phyloP scores from a whole-genome alignment of 2,329 filamentous ascomycete genomes.

The Cladosporium phlei region DNA sequence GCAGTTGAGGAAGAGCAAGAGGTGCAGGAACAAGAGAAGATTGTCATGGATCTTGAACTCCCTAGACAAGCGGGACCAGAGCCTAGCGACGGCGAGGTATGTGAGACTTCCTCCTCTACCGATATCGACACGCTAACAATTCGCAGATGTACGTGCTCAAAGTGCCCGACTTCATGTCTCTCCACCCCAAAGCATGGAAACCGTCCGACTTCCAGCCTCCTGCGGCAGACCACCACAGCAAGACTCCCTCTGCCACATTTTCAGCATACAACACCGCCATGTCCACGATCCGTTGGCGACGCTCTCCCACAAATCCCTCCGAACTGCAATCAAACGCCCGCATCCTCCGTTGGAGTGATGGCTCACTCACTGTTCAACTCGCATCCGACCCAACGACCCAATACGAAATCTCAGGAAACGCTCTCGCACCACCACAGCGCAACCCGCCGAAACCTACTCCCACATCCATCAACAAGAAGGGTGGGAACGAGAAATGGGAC shows the following conservation, averaged over 20 bases:
- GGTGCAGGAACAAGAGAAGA: conserved; percentile 46
- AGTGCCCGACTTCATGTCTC: conserved; percentile 66
- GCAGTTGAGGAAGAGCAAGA: conserved; percentile 46
- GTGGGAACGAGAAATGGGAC: conserved; percentile 52
- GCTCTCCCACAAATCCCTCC: conserved; percentile 59
- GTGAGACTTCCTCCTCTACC: conserved; percentile 9
- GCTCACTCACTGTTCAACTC: conserved; percentile 69
- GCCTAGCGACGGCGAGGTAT: conserved; percentile 64
- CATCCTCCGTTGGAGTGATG: conserved; percentile 73
- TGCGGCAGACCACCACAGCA: conserved; percentile 53
- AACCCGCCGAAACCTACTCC: conserved; percentile 48
- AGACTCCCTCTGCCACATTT: conserved; percentile 45
- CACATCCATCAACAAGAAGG: conserved; percentile 35
- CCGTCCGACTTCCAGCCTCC: conserved; percentile 62
- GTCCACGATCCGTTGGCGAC: conserved; percentile 65
- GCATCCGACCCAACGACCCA: conserved; percentile 64
- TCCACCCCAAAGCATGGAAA: conserved; percentile 64
- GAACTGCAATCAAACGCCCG: conserved; percentile 70
- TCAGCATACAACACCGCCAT: conserved; percentile 61
- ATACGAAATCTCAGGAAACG: conserved; percentile 68
- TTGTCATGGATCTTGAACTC: conserved; percentile 58
- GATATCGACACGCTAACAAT: conserved; percentile 2
- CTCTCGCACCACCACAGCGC: conserved; percentile 57
- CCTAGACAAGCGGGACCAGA: conserved; percentile 67
- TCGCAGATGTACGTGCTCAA: conserved; percentile 64